These are phyloP conservation scores for Bipolaris bicolor DNA, from an alignment of 2,329 filamentous ascomycete species.

Conservation along the genomic window DNA sequence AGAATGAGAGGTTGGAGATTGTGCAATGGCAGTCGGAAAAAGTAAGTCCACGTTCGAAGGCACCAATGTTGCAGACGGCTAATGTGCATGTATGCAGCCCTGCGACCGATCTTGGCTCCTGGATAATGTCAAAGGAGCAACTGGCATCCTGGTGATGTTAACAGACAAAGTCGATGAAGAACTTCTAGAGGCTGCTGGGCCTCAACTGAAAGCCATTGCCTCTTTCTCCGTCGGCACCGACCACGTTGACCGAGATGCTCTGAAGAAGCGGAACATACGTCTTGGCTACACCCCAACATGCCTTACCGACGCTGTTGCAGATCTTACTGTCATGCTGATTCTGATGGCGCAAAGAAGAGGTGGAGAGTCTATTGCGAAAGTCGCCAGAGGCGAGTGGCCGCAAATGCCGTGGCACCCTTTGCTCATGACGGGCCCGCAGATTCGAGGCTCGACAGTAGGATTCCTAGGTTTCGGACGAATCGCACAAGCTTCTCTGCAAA, in stretches of 20 bases:
- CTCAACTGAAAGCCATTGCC: conserved; percentile 33
- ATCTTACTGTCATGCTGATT: conserved; percentile 40
- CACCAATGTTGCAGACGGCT: not conserved
- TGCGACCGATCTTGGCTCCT: conserved; percentile 40
- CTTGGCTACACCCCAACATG: conserved; percentile 41
- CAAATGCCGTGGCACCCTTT: conserved; percentile 41
- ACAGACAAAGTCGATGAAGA: conserved; percentile 37
- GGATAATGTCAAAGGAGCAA: conserved; percentile 30
- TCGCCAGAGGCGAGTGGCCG: conserved; percentile 35
- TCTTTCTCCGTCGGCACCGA: conserved; percentile 44
- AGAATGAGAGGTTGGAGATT: conserved; percentile 27
- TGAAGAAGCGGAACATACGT: conserved; percentile 36
- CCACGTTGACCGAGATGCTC: conserved; percentile 32
- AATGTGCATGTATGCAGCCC: conserved; percentile 25
- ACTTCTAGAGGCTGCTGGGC: conserved; percentile 31
- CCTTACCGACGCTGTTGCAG: conserved; percentile 41
- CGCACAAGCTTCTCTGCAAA: conserved; percentile 33
- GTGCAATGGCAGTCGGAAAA: conserved; percentile 40
- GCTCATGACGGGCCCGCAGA: conserved; percentile 39
- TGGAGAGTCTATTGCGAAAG: conserved; percentile 35
- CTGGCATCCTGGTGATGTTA: conserved; percentile 38
- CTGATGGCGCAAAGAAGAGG: conserved; percentile 41
- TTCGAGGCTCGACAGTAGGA: conserved; percentile 32
- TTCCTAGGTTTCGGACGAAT: conserved; percentile 43
- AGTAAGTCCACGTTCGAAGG: conserved; percentile 8